phyloP scores from a whole-genome alignment of 805 yeast species.

The Wickerhamiella alocasiicola region DNA sequence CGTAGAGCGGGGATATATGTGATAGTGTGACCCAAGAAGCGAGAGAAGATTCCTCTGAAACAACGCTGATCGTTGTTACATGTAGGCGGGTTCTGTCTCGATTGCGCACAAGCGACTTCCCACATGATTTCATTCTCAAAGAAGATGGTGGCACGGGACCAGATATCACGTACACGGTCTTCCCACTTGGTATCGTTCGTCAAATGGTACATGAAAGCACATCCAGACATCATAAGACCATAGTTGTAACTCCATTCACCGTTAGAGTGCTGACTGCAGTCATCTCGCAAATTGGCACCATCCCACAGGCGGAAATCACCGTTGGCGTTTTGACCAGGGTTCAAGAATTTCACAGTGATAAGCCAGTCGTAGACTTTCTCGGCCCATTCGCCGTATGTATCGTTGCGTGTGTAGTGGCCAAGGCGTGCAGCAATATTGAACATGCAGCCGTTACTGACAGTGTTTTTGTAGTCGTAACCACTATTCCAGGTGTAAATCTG shows the following conservation, averaged over 20 bases:
- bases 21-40: conserved; percentile 53
- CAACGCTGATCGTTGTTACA: conserved; percentile 69
- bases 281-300: conserved; percentile 42
- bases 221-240: conserved; percentile 55
- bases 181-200: conserved; percentile 50
- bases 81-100: conserved; percentile 21
- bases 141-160: conserved; percentile 35
- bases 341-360: conserved; percentile 36
- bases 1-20: conserved; percentile 44
- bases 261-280: conserved; percentile 39
- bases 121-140: conserved; percentile 48
- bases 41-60: conserved; percentile 56
- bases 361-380: conserved; percentile 70
- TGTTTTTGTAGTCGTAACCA: conserved; percentile 76
- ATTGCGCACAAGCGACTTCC: conserved; percentile 60
- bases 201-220: conserved; percentile 54
- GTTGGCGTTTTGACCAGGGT: conserved; percentile 23
- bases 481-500: conserved; percentile 82
- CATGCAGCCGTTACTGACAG: conserved; percentile 76
- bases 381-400: conserved; percentile 60
- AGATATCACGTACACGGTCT: conserved; percentile 37
- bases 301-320: conserved; percentile 42
- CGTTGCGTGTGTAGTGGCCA: conserved; percentile 64
- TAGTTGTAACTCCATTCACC: conserved; percentile 67
- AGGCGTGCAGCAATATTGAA: conserved; percentile 74